Evolutionary conservation across 2,329 filamentous ascomycete genomes (phyloP).

Genomic region (Colletotrichum costaricense): DNA sequence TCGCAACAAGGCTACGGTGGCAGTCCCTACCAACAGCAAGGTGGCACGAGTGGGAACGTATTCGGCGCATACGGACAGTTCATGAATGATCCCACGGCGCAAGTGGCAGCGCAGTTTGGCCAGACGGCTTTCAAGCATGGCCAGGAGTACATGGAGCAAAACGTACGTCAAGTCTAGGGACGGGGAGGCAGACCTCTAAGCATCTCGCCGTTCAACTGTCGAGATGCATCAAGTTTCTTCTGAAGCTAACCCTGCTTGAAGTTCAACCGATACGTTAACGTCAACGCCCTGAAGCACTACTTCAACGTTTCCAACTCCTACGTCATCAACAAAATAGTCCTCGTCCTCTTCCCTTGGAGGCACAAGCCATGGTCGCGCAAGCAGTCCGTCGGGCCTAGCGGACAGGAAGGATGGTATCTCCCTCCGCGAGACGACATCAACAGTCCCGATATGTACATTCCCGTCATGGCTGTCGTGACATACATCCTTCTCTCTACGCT

Average conservation of each 20-base stretch:
- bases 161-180: constrained; percentile 67
- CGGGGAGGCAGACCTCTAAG: not conserved
- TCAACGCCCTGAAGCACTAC: constrained; percentile 95
- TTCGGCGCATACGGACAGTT: constrained; percentile 88
- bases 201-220: not conserved
- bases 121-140: constrained; percentile 92
- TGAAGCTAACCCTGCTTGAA: constrained; percentile 42
- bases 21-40: constrained; percentile 79
- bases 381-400: constrained; percentile 77
- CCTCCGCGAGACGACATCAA: constrained; percentile 96
- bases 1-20: constrained; percentile 69
- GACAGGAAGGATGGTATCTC: constrained; percentile 82
- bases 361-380: constrained; percentile 98
- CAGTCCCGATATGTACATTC: constrained; percentile 99
- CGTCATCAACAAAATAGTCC: constrained; percentile 90
- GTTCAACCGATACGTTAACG: constrained; percentile 83
- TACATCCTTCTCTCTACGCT: constrained; percentile 96
- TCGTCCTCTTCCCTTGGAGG: constrained; percentile 97
- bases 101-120: constrained; percentile 94
- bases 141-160: constrained; percentile 95
- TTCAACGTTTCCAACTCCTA: constrained; percentile 99
- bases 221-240: not conserved
- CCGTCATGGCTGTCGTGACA: constrained; percentile 96
- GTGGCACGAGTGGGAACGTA: constrained; percentile 61
- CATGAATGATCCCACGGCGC: constrained; percentile 94